Base-by-base conservation (phyloP, 192 early-diverging fungal genomes). In the Coemansia sp. region DNA sequence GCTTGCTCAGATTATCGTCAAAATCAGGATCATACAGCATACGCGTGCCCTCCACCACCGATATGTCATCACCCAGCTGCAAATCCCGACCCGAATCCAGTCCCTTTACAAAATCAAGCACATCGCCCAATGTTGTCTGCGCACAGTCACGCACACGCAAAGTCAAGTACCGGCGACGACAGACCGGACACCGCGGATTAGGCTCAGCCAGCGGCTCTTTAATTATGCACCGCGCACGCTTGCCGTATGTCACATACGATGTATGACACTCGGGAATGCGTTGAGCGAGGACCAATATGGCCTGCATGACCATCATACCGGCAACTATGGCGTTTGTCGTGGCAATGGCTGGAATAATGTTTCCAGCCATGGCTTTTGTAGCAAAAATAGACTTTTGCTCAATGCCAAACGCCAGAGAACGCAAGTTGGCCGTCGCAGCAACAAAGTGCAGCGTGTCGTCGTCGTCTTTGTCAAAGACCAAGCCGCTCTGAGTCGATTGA, bases 291-390 rank as follows among this genome's bases (percentile, higher is more conserved):
- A 95, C 83, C 66, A 92, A 86, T 54, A 92, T 88, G 1, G 93
- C 92, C 43, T 94, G 87, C 71, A 93, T 83, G 12, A 95, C 92
- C 61, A 99, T 95, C 77, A 96, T 78, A 4, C 96, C 97, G 12
- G 95, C 93, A 60, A 98, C 85, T 24, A 97, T 91, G 7, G 96
- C 97, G 61, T 99, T 99, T 13, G 97, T 97, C 0, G 97, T 98
- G 39, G 97, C 95, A 59, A 99, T 94, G 24, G 95, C 95, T 1
- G 96, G 95, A 59, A 98, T 98, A 60, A 99, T 98, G 66, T 96
- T 97, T 53, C 96, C 96, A 6, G 98, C 98, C 93, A 98, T 98
- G 29, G 94, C 93, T 92, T 99, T 99, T 19, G 92, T 86, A 27
- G 89, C 83, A 72, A 98, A 99, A 35, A 88, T 75, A 45, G 89